Evolutionary conservation across 345 rosid species (phyloP).

Genomic region (Hirschfeldia incana): DNA sequence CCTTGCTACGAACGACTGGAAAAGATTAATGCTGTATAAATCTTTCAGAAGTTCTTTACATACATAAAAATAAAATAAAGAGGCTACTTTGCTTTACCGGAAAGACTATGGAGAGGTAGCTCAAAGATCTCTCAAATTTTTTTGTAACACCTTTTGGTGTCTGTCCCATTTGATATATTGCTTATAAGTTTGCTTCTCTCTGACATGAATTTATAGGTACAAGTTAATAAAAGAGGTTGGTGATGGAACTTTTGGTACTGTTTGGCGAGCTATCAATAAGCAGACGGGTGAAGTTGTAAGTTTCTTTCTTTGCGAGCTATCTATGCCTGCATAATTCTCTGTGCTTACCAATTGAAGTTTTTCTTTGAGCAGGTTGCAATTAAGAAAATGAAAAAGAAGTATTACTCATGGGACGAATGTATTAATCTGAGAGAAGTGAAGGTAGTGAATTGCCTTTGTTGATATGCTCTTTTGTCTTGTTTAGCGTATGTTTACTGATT

Average conservation of each 20-base stretch:
- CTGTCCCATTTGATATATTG: neutral
- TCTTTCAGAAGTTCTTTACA: constrained; percentile 44
- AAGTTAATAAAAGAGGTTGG: constrained; percentile 94
- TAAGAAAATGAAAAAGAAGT: constrained; percentile 96
- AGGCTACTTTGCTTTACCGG: constrained; percentile 45
- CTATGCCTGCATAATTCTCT: neutral
- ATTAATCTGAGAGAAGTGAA: constrained; percentile 92
- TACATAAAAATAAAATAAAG: constrained; percentile 49
- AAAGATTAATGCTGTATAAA: constrained; percentile 52
- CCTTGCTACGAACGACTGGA: constrained; percentile 35
- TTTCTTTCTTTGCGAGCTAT: constrained; percentile 17
- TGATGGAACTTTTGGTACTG: constrained; percentile 96
- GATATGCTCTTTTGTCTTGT: neutral
- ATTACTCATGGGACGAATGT: constrained; percentile 94
- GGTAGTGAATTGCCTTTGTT: constrained; percentile 44
- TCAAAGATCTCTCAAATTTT: neutral
- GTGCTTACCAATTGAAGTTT: neutral
- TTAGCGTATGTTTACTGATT: constrained; percentile 1
- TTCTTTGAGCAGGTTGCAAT: constrained; percentile 71
- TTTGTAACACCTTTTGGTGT: neutral
- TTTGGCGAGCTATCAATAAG: constrained; percentile 88
- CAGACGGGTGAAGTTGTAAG: constrained; percentile 94
- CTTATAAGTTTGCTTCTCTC: constrained; percentile 4
- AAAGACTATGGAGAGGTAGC: constrained; percentile 84
- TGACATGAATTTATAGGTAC: constrained; percentile 52